Evolutionary conservation across 441 rosid species (phyloP), one percentile per base, ranked within the genome.

Genomic region (Brassica balearica): DNA sequence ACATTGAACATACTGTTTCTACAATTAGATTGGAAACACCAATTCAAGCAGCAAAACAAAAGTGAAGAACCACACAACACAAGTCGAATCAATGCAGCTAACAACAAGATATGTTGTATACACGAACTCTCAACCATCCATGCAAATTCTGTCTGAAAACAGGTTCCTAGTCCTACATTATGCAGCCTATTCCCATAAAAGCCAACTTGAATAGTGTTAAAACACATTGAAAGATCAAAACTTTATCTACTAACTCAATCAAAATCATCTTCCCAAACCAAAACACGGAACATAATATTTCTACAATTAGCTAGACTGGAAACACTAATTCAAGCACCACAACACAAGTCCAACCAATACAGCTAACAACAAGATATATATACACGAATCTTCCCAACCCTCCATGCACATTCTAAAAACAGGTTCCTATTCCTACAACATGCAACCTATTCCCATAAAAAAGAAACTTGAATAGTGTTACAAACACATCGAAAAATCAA

Each of bases 41-140:
- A 69, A 67, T 67, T 11, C 70, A 66, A 4, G 22, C 23, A 48
- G 23, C 71, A 46, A 12, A 68, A 68, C 4, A 68, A 8, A 23
- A 5, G 19, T 51, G 8, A 25, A 68, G 12, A 6, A 68, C 34
- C 58, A 43, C 34, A 67, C 23, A 22, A 41, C 17, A 41, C 20
- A 20, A 43, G 17, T 41, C 11, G 32, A 67, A 11, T 20, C 6
- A 20, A 20, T 41, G 34, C 32, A 69, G 22, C 61, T 15, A 68
- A 8, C 27, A 59, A 59, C 68, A 76, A 68, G 46, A 67, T 67
- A 38, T 38, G 15, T 8, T 38, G 9, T 55, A 51, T 4, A 14
- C 19, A 66, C 59, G 3, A 68, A 19, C 61, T 27, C 12, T 48
- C 53, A 36, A 43, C 53, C 53, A 10, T 10, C 53, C 5, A 43